Evolutionary conservation across 2,329 filamentous ascomycete genomes (phyloP).

Genomic region (Aspergillus ochraceus): DNA sequence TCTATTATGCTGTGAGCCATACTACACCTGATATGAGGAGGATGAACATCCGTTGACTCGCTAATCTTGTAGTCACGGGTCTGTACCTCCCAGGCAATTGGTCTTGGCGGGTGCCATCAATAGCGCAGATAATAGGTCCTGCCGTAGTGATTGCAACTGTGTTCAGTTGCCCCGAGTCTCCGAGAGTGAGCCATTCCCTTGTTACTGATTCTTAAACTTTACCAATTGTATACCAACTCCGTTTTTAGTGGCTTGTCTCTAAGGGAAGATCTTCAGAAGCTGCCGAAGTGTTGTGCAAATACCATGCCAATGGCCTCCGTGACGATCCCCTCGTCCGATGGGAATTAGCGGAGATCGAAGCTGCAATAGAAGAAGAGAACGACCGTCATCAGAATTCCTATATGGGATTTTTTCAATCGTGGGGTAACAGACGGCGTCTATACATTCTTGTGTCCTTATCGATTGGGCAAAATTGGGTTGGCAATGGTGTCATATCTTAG

Average conservation of each 20-base stretch:
- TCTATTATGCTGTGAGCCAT: too few relatives aligned
- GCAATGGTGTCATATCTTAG: neutral
- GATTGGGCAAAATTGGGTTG: neutral
- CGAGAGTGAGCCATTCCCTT: neutral
- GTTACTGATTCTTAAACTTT: neutral
- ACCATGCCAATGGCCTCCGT: neutral
- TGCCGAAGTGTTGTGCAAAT: neutral
- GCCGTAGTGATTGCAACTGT: neutral
- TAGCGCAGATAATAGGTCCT: neutral
- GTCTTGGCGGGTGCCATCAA: neutral
- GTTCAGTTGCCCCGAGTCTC: neutral
- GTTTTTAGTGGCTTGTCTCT: too few relatives aligned
- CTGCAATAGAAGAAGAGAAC: neutral
- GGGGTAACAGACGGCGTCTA: too few relatives aligned
- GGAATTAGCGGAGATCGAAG: neutral
- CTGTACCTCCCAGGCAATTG: neutral
- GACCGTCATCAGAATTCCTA: neutral
- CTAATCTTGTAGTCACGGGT: neutral
- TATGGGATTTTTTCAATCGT: too few relatives aligned
- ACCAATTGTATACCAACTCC: too few relatives aligned
- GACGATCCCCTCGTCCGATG: neutral
- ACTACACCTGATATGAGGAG: too few relatives aligned
- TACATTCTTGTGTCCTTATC: neutral
- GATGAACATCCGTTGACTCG: too few relatives aligned
- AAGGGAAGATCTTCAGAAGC: too few relatives aligned